Conservation (phyloP, 192 early-diverging fungal species). For the Backusella tarrabulga region DNA sequence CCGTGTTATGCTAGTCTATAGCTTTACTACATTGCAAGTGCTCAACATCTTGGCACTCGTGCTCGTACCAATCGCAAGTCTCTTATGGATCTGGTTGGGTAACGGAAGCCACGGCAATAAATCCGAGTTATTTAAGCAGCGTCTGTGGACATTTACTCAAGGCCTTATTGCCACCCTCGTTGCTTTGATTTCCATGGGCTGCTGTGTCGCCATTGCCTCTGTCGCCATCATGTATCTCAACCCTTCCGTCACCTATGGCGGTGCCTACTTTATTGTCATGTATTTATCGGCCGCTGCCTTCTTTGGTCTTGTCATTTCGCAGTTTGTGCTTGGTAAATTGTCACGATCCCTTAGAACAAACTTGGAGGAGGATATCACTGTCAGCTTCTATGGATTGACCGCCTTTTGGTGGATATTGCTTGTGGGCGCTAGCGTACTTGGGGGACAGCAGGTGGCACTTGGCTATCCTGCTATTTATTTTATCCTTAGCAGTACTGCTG, state of each 20-base stretch:
- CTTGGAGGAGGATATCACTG: neutral
- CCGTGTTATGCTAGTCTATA: constrained; percentile 39
- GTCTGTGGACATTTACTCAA: neutral
- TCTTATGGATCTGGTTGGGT: neutral
- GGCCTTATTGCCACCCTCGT: constrained; percentile 6
- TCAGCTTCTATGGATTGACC: constrained; percentile 31
- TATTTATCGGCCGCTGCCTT: neutral
- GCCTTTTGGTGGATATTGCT: constrained; percentile 48
- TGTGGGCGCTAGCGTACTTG: constrained; percentile 27
- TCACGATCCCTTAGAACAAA: neutral
- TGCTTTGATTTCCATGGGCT: neutral
- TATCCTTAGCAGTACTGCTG: constrained; percentile 30
- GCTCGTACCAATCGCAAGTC: constrained; percentile 22
- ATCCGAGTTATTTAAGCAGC: neutral
- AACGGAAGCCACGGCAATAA: neutral
- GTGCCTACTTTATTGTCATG: neutral
- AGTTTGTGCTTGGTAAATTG: neutral
- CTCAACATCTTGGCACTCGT: constrained; percentile 22
- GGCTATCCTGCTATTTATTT: constrained; percentile 45
- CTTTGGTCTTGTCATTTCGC: constrained; percentile 1
- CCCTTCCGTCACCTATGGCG: constrained; percentile 14
- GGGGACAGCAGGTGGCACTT: constrained; percentile 29
- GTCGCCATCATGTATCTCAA: neutral
- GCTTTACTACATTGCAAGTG: constrained; percentile 21
- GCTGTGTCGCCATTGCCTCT: neutral